phyloP scores from a whole-genome alignment of 2,329 filamentous ascomycete genomes.

The Plectosphaerella plurivora region DNA sequence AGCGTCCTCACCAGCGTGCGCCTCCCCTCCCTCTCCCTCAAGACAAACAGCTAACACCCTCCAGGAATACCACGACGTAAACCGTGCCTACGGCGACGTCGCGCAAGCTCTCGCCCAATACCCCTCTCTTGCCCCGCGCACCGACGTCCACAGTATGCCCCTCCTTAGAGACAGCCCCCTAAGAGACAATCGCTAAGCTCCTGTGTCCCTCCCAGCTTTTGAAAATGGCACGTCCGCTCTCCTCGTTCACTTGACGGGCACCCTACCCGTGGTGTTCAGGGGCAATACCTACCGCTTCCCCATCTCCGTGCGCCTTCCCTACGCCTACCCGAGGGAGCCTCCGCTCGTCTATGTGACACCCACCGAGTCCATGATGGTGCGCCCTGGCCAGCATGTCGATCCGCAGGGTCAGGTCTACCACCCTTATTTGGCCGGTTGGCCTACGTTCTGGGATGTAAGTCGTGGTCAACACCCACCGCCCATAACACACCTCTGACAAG shows the following conservation, averaged over 20 bases:
- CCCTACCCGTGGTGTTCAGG: slow-evolving; percentile 85
- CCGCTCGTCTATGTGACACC: slow-evolving; percentile 88
- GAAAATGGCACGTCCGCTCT: slow-evolving; percentile 84
- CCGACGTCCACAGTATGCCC: slow-evolving; percentile 85
- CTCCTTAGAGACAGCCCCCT: slow-evolving; percentile 3
- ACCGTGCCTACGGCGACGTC: slow-evolving; percentile 87
- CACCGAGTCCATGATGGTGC: slow-evolving; percentile 80
- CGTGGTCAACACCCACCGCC: neutral
- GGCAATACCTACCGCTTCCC: slow-evolving; percentile 89
- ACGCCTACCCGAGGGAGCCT: slow-evolving; percentile 79
- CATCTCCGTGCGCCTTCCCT: slow-evolving; percentile 87
- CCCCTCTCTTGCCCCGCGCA: slow-evolving; percentile 76
- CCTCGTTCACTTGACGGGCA: slow-evolving; percentile 81
- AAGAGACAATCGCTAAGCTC: neutral
- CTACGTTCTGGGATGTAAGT: slow-evolving; percentile 84
- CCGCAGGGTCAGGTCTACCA: slow-evolving; percentile 92
- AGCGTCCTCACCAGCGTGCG: slow-evolving; percentile 76
- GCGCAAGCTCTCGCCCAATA: slow-evolving; percentile 77
- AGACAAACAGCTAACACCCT: slow-evolving; percentile 1
- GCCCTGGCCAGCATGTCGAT: slow-evolving; percentile 92
- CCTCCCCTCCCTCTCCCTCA: neutral
- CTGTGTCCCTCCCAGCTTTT: slow-evolving; percentile 57
- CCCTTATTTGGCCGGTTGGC: slow-evolving; percentile 89
- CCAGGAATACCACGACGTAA: slow-evolving; percentile 91
- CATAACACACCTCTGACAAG: slow-evolving; percentile 1